Base-by-base conservation (phyloP, 2,329 filamentous ascomycete species). In the Aspergillus ochraceus region DNA sequence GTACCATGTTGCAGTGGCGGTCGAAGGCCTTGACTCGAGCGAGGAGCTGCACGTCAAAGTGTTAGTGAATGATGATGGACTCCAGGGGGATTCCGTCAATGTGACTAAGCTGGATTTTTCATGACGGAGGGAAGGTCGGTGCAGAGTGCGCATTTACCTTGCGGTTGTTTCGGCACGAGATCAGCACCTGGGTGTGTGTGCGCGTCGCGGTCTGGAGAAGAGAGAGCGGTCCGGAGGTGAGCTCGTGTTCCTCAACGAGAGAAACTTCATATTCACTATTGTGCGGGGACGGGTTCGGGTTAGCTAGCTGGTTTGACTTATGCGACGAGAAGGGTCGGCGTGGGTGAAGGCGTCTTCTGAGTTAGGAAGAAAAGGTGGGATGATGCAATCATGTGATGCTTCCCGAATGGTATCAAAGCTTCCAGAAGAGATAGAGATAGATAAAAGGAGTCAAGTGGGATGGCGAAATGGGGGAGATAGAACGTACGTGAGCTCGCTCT, bases 21-120 rank as follows among this genome's bases (percentile, higher is more conserved):
- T 99, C 95, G 76, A 99, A 99, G 6, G 95, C 95, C 84, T 99
- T 99, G 73, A 99, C 94, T 65, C 95, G 90, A 54, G 94, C 95
- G 57, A 99, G 88, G 52, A 99, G 85, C 84, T 62, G 45, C 20
- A 24, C 22, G 52, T 19, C 9, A 24, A 30, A 47, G 20, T 22
- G 19, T 47, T 9, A 20, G 19, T 4, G 42, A 29, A 20, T 17
- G 45, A 47, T 47, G 10, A 47, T 10, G 20, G 45, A 47, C 19
- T 24, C 14, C 14, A n/a, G 3, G 36, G 14, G 14, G 14, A 11
- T 36, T 29, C 26, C 32, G 32, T 36, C 12, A 14, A n/a, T 46
- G 20, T 47, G 45, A 24, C 19, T 24, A 24, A 47, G 20, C 45
- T 9, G 45, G 19, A 24, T 22, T 22, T 14, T 19, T 8, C 11